phyloP scores from a whole-genome alignment of 176 grass and related monocot species.

The Carex myosuroides region DNA sequence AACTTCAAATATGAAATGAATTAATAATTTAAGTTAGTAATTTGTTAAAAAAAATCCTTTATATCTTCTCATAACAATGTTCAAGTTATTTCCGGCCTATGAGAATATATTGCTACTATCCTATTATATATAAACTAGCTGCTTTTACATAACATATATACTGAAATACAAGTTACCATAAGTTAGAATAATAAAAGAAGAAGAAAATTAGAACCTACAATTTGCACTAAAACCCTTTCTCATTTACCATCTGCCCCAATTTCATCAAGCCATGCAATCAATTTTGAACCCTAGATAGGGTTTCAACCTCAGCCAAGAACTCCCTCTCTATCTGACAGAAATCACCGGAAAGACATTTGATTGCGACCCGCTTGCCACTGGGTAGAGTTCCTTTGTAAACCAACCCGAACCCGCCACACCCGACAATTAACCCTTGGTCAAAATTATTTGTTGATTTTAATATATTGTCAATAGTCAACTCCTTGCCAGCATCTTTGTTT shows the following conservation, averaged over 20 bases:
- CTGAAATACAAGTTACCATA: background rate
- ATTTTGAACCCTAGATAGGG: constrained; percentile 73
- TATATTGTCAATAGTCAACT: constrained; percentile 65
- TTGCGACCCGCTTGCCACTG: constrained; percentile 58
- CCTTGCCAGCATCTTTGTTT: constrained; percentile 54
- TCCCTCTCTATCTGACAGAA: constrained; percentile 90
- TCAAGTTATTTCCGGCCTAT: no score
- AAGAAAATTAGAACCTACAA: constrained; percentile 45
- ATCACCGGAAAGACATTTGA: constrained; percentile 86
- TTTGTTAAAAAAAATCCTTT: no score
- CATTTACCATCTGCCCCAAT: constrained; percentile 26
- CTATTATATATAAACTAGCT: background rate
- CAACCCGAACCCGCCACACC: constrained; percentile 86
- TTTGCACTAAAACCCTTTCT: constrained; percentile 35
- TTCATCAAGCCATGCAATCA: constrained; percentile 66
- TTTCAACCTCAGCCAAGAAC: constrained; percentile 86
- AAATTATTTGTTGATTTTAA: constrained; percentile 89
- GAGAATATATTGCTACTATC: background rate
- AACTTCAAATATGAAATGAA: no score
- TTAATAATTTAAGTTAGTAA: no score
- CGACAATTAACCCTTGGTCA: constrained; percentile 71
- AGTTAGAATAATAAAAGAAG: background rate
- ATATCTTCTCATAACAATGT: no score
- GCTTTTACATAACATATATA: constrained; percentile 1
- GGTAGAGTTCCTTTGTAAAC: constrained; percentile 80